Evolutionary conservation across 257 asterid species (phyloP), one percentile per base, ranked within the genome.

Genomic region (Plantago ovata): DNA sequence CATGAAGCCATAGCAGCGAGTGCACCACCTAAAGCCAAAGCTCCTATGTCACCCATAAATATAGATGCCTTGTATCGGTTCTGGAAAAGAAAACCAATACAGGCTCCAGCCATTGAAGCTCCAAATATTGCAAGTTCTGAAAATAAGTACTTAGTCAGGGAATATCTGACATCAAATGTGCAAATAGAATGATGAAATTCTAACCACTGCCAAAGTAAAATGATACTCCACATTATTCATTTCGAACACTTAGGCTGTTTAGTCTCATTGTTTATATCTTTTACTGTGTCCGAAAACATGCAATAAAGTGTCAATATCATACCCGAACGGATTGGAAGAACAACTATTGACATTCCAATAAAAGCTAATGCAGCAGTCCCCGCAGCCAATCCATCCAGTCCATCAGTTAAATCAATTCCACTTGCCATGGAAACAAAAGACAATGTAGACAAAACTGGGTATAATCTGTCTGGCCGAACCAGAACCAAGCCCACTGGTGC

Each of bases 21-120:
- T 55, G 96, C 98, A 41, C 95, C 95, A 7, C 94, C 98, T 61
- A 87, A 59, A 75, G 95, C 98, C 75, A 87, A 75, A 44, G 98
- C 77, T 73, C 98, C 98, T 0, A 89, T 81, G 60, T 85, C 85
- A 24, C 98, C 96, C 96, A 87, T 87, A 64, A 75, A 79, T 70
- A 87, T 69, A 52, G 95, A 86, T 41, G 95, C 95, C 74, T 70
- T 86, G 63, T 85, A 79, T 36, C 80, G 85, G 75, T 87, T 91
- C 36, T 91, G 95, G 65, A 85, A 77, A 50, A 91, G 89, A 69
- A 87, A 91, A 60, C 98, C 98, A 15, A 80, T 79, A 75, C 98
- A 91, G 32, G 98, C 98, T 64, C 96, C 98, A 3, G 95, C 95
- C 94, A 91, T 91, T 45, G 98, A 84, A 63, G 98, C 89, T 75